phyloP scores from a whole-genome alignment of 2,329 filamentous ascomycete genomes.

The Colletotrichum gigasporum region DNA sequence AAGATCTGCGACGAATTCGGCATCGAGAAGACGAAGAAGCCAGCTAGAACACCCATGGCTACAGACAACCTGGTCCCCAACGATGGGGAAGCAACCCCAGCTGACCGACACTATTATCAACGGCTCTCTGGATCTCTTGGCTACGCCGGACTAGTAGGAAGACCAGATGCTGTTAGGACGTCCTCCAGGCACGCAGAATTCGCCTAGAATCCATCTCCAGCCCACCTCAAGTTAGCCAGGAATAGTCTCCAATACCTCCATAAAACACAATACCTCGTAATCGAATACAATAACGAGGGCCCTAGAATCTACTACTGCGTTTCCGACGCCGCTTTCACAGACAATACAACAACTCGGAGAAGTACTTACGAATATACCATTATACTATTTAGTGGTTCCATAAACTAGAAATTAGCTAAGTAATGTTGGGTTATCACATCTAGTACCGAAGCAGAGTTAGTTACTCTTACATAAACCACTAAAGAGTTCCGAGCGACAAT shows the following conservation, averaged over 20 bases:
- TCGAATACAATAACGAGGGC: background rate
- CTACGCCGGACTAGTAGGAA: background rate
- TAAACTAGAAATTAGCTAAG: conserved; percentile 4
- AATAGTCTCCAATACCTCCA: background rate
- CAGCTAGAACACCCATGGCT: background rate
- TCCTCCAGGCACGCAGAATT: background rate
- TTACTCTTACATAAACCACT: conserved; percentile 7
- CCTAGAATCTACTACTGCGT: background rate
- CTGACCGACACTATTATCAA: background rate
- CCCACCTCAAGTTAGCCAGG: too few species aligned
- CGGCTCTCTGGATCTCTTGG: background rate
- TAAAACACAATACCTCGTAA: background rate
- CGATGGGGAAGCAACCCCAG: background rate
- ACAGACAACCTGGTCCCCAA: background rate
- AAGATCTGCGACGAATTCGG: conserved; percentile 22
- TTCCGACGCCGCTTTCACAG: conserved; percentile 17
- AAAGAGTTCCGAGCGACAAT: conserved; percentile 3
- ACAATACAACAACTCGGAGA: background rate
- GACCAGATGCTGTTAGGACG: background rate
- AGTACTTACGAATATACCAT: conserved; percentile 22
- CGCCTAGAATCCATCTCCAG: background rate
- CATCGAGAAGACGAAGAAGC: background rate
- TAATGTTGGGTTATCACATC: conserved; percentile 9
- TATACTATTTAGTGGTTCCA: conserved; percentile 9
- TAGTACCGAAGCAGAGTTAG: conserved; percentile 14